These are phyloP conservation scores for Vicia villosa DNA, from an alignment of 306 rosid species.

Conservation along the genomic window DNA sequence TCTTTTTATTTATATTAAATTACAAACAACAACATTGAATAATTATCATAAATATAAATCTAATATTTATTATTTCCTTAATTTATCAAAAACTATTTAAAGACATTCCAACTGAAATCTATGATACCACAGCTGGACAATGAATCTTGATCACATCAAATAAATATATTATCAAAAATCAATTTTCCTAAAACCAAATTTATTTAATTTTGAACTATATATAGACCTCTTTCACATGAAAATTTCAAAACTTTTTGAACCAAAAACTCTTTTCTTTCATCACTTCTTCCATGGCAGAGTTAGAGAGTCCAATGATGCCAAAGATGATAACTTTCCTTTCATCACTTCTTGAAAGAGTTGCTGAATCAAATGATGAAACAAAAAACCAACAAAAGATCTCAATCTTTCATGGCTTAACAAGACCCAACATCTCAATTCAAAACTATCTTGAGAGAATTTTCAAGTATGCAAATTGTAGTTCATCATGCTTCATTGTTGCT, in stretches of 20 bases:
- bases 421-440: slow-evolving; percentile 77
- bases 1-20: too few relatives aligned
- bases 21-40: too few relatives aligned
- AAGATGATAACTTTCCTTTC: slow-evolving; percentile 72
- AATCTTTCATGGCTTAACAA: slow-evolving; percentile 77
- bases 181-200: background rate
- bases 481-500: slow-evolving; percentile 85
- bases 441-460: slow-evolving; percentile 84
- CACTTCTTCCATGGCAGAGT: slow-evolving; percentile 87
- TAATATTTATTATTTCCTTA: background rate
- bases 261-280: slow-evolving; percentile 32
- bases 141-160: background rate
- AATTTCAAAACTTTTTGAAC: slow-evolving; percentile 34
- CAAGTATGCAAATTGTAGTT: slow-evolving; percentile 95
- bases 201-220: background rate
- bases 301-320: slow-evolving; percentile 73
- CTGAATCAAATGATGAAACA: slow-evolving; percentile 72
- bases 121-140: background rate
- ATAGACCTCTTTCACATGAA: slow-evolving; percentile 2
- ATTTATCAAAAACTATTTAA: background rate
- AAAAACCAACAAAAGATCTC: slow-evolving; percentile 61
- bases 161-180: background rate
- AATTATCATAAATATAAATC: too few relatives aligned
- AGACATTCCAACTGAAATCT: background rate
- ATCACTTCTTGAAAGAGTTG: slow-evolving; percentile 72